Percentiles rank a stretch among this genome's conserved stretches.
phyloP scores from a whole-genome alignment of 805 yeast species.

The Barnettozyma salicaria region DNA sequence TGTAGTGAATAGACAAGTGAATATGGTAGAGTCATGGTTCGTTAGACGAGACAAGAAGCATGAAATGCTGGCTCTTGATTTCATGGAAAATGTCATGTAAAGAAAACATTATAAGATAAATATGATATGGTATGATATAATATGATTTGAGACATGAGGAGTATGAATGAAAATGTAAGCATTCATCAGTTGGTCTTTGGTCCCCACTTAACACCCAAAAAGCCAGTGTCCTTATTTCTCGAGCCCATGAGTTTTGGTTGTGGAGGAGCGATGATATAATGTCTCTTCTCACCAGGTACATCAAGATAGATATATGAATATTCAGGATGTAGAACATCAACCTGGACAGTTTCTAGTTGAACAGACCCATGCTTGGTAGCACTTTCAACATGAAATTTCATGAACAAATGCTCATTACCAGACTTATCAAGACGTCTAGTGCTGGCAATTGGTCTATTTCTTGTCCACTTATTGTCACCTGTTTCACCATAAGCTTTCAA shows the following conservation, averaged over 20 bases:
- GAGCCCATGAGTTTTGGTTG: constrained; percentile 35
- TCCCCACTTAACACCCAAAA: constrained; percentile 85
- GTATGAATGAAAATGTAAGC: no score
- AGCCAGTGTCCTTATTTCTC: constrained; percentile 43
- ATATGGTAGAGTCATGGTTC: background rate
- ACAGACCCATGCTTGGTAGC: constrained; percentile 60
- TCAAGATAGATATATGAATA: constrained; percentile 71
- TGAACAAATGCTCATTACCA: constrained; percentile 73
- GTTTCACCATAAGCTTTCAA: constrained; percentile 81
- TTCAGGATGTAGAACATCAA: constrained; percentile 56
- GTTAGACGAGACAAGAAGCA: background rate
- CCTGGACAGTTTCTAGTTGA: constrained; percentile 72
- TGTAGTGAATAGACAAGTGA: background rate
- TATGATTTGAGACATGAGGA: no score
- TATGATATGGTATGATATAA: background rate
- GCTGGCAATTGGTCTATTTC: constrained; percentile 80
- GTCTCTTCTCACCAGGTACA: constrained; percentile 61
- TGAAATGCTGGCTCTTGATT: no score
- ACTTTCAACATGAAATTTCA: constrained; percentile 86
- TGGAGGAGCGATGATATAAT: constrained; percentile 64
- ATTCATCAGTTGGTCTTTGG: constrained; percentile 55
- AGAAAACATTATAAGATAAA: background rate
- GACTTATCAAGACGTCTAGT: constrained; percentile 59
- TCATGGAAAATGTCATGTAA: no score
- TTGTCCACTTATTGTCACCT: constrained; percentile 69